A percentile compares a stretch with the other conserved stretches of the same genome.
phyloP scores from a whole-genome alignment of 2,329 filamentous ascomycete genomes.

The Remersonia thermophila region DNA sequence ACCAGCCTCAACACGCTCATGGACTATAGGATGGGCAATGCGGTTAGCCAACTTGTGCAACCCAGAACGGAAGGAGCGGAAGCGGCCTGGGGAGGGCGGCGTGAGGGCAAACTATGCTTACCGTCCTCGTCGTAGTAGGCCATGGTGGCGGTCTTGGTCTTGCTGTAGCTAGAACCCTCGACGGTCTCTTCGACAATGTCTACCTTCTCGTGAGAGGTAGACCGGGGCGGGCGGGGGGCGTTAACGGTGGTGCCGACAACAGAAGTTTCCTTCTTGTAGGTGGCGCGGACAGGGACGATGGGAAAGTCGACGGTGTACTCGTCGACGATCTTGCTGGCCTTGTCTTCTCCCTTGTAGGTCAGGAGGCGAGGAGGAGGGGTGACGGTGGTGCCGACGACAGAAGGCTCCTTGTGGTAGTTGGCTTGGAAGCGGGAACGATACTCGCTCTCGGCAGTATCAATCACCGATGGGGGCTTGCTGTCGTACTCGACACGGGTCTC shows the following conservation, averaged over 20 bases:
- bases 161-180: conserved; percentile 37
- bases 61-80: conserved; percentile 46
- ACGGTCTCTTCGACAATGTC: conserved; percentile 56
- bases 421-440: conserved; percentile 51
- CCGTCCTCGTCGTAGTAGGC: conserved; percentile 54
- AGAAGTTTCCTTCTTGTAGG: conserved; percentile 30
- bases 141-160: conserved; percentile 48
- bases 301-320: conserved; percentile 20
- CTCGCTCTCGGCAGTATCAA: conserved; percentile 55
- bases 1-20: conserved; percentile 37
- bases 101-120: conserved; percentile 27
- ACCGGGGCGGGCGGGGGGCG: conserved; percentile 20
- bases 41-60: conserved; percentile 47
- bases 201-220: conserved; percentile 42
- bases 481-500: conserved; percentile 58
- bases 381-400: conserved; percentile 26
- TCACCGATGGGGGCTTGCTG: conserved; percentile 35
- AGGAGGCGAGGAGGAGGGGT: conserved; percentile 6
- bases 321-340: conserved; percentile 29
- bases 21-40: conserved; percentile 35
- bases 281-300: conserved; percentile 26
- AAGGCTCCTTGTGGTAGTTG: conserved; percentile 29
- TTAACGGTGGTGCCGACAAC: conserved; percentile 47
- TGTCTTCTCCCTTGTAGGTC: conserved; percentile 24
- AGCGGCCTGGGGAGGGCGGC: conserved; percentile 32